These are phyloP conservation scores for Esteya vermicola DNA, from an alignment of 2,329 filamentous ascomycete genomes.

Conservation along the genomic window DNA sequence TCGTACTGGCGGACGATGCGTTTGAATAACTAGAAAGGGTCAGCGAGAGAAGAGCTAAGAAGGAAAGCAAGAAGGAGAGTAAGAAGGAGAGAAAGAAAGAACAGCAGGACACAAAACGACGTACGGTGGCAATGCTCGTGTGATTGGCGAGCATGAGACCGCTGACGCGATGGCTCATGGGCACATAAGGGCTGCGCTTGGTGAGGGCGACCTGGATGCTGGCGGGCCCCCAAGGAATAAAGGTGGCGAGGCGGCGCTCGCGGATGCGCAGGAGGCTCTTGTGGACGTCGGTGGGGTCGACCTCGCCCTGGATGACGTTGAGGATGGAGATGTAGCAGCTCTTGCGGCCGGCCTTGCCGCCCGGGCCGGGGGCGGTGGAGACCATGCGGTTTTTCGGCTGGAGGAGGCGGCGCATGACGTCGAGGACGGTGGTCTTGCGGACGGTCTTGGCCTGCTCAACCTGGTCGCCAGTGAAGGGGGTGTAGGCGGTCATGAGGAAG, in stretches of 20 bases:
- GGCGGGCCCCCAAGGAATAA: constrained; percentile 96
- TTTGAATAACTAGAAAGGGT: constrained; percentile 57
- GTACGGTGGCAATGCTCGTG: constrained; percentile 81
- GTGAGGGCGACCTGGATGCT: constrained; percentile 96
- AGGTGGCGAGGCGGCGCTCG: constrained; percentile 83
- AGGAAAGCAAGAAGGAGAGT: neutral
- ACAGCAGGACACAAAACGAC: neutral
- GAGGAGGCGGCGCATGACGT: constrained; percentile 89
- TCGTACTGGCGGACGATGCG: constrained; percentile 88
- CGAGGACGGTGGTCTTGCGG: constrained; percentile 91
- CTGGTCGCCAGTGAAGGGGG: constrained; percentile 90
- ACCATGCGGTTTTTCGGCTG: constrained; percentile 99
- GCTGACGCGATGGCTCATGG: constrained; percentile 85
- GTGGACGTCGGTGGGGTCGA: constrained; percentile 94
- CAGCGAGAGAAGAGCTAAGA: neutral
- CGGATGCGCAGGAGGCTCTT: constrained; percentile 94
- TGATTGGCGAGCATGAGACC: constrained; percentile 97
- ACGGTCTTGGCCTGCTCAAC: constrained; percentile 96
- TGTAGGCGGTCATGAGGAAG: constrained; percentile 97
- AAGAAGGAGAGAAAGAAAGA: too few species aligned
- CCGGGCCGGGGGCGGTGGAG: constrained; percentile 64
- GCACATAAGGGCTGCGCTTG: constrained; percentile 90
- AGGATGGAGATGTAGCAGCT: constrained; percentile 98
- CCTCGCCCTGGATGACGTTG: constrained; percentile 97
- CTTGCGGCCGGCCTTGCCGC: constrained; percentile 45